These are phyloP conservation scores for Ephemerocybe angulata DNA, from an alignment of 768 basidiomycete species.

Conservation along the genomic window DNA sequence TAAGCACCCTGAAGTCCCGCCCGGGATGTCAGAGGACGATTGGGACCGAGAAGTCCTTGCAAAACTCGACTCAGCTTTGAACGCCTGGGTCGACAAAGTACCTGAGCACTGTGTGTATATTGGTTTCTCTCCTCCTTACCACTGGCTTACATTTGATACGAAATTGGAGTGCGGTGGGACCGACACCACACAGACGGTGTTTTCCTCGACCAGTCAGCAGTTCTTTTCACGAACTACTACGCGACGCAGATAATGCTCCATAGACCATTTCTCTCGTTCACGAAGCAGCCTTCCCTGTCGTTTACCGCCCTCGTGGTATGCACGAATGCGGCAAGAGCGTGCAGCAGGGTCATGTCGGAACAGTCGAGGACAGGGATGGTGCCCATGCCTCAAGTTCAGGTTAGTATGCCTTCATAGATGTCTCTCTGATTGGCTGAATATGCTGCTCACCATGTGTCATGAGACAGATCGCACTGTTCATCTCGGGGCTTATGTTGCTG, in stretches of 20 bases:
- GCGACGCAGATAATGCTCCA: slow-evolving; percentile 57
- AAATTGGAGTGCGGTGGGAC: slow-evolving; percentile 33
- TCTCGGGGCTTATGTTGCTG: background rate
- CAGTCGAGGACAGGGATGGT: slow-evolving; percentile 12
- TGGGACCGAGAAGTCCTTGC: slow-evolving; percentile 54
- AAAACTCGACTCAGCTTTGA: slow-evolving; percentile 59
- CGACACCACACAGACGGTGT: slow-evolving; percentile 17
- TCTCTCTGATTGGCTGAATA: background rate
- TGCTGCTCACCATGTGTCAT: too few relatives aligned
- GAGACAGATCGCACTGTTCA: background rate
- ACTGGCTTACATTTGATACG: too few relatives aligned
- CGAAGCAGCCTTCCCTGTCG: slow-evolving; percentile 27
- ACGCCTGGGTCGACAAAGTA: slow-evolving; percentile 56
- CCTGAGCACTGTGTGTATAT: slow-evolving; percentile 45
- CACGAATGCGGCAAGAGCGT: slow-evolving; percentile 65
- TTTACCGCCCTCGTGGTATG: slow-evolving; percentile 67
- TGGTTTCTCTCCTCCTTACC: too few relatives aligned
- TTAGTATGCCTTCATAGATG: slow-evolving; percentile 1
- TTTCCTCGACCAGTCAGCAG: slow-evolving; percentile 20
- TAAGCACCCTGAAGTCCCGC: slow-evolving; percentile 40
- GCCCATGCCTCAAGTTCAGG: slow-evolving; percentile 13
- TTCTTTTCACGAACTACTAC: slow-evolving; percentile 19
- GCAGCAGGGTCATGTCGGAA: slow-evolving; percentile 54
- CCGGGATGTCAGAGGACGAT: slow-evolving; percentile 37
- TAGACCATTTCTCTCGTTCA: slow-evolving; percentile 61